Percentiles rank a stretch among this genome's conserved stretches.
phyloP scores from a whole-genome alignment of 2,329 filamentous ascomycete species.

The Aspergillus terreus region DNA sequence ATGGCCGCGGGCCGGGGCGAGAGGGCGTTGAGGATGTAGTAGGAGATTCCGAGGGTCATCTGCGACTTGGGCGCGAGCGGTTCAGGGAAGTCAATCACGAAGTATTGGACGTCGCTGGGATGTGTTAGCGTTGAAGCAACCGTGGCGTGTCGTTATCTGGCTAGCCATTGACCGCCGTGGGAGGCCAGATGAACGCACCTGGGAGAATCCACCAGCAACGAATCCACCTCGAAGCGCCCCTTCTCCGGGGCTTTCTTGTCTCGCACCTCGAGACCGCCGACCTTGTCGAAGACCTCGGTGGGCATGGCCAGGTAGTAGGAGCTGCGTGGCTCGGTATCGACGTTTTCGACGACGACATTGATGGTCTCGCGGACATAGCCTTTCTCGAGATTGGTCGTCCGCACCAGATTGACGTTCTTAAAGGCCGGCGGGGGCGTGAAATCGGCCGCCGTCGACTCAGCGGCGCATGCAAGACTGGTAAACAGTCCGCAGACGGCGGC shows the following conservation, averaged over 20 bases:
- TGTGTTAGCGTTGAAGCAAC: slow-evolving; percentile 8
- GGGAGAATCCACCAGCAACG: slow-evolving; percentile 58
- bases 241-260: slow-evolving; percentile 77
- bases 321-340: slow-evolving; percentile 70
- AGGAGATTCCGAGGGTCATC: slow-evolving; percentile 83
- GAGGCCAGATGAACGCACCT: slow-evolving; percentile 40
- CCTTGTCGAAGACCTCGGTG: slow-evolving; percentile 65
- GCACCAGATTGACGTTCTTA: slow-evolving; percentile 88
- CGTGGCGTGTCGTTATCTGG: slow-evolving; percentile 12
- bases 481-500: slow-evolving; percentile 34
- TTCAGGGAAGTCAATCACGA: slow-evolving; percentile 72
- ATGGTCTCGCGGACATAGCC: slow-evolving; percentile 83
- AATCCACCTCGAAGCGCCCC: slow-evolving; percentile 65
- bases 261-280: slow-evolving; percentile 86
- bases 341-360: slow-evolving; percentile 92
- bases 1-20: slow-evolving; percentile 76
- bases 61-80: slow-evolving; percentile 73
- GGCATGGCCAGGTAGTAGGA: slow-evolving; percentile 92
- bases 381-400: slow-evolving; percentile 89
- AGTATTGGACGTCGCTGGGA: slow-evolving; percentile 71
- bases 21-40: slow-evolving; percentile 75
- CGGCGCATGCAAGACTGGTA: slow-evolving; percentile 31
- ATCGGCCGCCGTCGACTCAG: slow-evolving; percentile 22
- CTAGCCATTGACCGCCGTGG: slow-evolving; percentile 40
- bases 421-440: slow-evolving; percentile 67